Percentiles rank a stretch among this genome's conserved stretches.
Evolutionary conservation across 2,329 filamentous ascomycete species (phyloP).

Genomic region (Coniochaeta sp.): DNA sequence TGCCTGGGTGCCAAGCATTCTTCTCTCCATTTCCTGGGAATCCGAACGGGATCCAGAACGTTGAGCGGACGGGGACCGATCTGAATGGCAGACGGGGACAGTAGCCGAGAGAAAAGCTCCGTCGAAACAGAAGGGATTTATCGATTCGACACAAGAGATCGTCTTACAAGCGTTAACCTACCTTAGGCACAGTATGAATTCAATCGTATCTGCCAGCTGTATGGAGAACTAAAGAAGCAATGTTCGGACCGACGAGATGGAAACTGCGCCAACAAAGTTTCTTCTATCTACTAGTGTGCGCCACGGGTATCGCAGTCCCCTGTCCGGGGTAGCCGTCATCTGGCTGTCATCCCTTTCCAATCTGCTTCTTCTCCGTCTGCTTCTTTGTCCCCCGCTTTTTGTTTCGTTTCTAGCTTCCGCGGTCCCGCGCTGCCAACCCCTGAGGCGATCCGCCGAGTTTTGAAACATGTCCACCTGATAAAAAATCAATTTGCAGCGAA

Average conservation of each 20-base stretch:
- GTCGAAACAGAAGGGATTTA: no score
- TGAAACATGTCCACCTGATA: background rate
- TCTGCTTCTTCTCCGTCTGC: background rate
- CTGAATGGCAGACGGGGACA: no score
- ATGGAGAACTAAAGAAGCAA: background rate
- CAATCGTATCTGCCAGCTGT: background rate
- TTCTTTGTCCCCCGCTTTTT: background rate
- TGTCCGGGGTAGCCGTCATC: no score
- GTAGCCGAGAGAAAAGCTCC: background rate
- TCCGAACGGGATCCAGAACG: background rate
- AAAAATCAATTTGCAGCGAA: background rate
- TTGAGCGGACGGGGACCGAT: no score
- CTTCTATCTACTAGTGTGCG: no score
- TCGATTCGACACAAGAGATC: no score
- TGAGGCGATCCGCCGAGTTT: background rate
- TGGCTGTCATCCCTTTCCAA: background rate
- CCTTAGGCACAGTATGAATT: background rate
- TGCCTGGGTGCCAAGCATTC: background rate
- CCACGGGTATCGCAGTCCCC: no score
- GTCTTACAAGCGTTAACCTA: no score
- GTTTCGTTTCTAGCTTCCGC: background rate
- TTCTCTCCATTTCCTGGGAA: background rate
- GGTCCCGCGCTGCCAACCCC: background rate
- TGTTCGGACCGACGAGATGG: background rate
- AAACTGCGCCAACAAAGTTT: background rate